phyloP scores from a whole-genome alignment of 2,329 filamentous ascomycete genomes.

The Pseudogymnoascus sp. region DNA sequence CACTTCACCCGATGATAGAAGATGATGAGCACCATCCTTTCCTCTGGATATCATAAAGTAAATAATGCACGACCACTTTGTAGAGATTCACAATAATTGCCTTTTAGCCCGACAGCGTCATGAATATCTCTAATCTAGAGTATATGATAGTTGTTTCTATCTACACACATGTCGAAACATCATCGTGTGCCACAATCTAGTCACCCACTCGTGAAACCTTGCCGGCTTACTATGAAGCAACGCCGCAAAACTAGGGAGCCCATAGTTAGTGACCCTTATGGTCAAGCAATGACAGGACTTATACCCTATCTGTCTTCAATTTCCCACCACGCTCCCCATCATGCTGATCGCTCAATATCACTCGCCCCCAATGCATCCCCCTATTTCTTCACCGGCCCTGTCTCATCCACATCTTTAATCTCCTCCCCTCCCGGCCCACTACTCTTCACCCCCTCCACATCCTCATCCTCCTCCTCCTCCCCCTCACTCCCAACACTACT shows the following conservation, averaged over 20 bases:
- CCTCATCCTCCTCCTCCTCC: conserved; percentile 5
- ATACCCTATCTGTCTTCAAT: too few species aligned
- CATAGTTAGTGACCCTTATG: too few species aligned
- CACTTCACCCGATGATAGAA: too few species aligned
- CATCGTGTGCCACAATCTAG: background rate
- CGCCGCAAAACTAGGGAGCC: background rate
- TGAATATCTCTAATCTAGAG: background rate
- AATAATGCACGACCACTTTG: too few species aligned
- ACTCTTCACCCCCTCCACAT: conserved; percentile 8
- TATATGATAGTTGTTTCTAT: background rate
- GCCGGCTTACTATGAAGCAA: background rate
- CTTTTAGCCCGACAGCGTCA: background rate
- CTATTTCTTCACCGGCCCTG: background rate
- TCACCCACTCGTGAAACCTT: background rate
- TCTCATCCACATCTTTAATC: conserved; percentile 17
- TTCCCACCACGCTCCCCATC: background rate
- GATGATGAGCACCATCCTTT: too few species aligned
- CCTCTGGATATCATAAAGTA: too few species aligned
- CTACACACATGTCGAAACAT: background rate
- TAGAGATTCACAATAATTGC: background rate
- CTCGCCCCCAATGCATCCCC: background rate
- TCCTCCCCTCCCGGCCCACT: conserved; percentile 24
- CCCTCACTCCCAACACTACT: conserved; percentile 53
- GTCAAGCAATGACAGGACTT: too few species aligned
- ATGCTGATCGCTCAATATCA: background rate